phyloP scores from a whole-genome alignment of 1,139 yeast genomes.

The Petasospora fabianii region DNA sequence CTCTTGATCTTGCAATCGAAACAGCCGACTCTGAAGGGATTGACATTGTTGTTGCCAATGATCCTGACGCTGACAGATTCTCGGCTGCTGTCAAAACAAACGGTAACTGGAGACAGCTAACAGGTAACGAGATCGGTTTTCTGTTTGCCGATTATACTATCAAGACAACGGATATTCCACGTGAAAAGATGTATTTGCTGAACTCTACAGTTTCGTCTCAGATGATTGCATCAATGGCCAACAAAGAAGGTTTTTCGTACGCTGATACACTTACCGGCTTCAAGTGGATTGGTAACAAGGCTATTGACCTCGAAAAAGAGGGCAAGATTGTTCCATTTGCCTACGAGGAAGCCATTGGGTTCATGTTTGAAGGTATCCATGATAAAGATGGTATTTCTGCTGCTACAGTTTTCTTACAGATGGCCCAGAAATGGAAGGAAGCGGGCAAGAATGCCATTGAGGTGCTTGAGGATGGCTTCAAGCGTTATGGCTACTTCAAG shows the following conservation, averaged over 20 bases:
- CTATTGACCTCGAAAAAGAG: constrained; percentile 60
- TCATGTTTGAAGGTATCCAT: constrained; percentile 80
- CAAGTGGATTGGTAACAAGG: constrained; percentile 95
- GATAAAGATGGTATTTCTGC: constrained; percentile 95
- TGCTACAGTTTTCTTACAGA: constrained; percentile 70
- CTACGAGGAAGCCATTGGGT: constrained; percentile 95
- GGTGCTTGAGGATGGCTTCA: constrained; percentile 55
- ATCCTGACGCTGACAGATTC: constrained; percentile 96
- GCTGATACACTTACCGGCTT: constrained; percentile 91
- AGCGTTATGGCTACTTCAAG: constrained; percentile 72
- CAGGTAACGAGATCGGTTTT: constrained; percentile 90
- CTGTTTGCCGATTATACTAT: constrained; percentile 69
- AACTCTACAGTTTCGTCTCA: constrained; percentile 93
- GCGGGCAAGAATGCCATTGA: constrained; percentile 34
- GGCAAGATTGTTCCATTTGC: constrained; percentile 83
- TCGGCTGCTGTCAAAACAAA: constrained; percentile 55
- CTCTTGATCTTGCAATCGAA: constrained; percentile 65
- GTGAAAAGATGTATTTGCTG: constrained; percentile 51
- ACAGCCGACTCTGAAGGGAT: constrained; percentile 37
- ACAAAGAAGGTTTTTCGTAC: constrained; percentile 54
- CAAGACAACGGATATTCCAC: constrained; percentile 26
- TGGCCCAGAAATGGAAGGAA: constrained; percentile 50
- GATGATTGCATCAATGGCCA: constrained; percentile 69
- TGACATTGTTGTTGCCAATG: constrained; percentile 75
- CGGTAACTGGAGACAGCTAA: constrained; percentile 68